phyloP scores from a whole-genome alignment of 2,329 filamentous ascomycete species.

The Neofusicoccum kwambonambiense region DNA sequence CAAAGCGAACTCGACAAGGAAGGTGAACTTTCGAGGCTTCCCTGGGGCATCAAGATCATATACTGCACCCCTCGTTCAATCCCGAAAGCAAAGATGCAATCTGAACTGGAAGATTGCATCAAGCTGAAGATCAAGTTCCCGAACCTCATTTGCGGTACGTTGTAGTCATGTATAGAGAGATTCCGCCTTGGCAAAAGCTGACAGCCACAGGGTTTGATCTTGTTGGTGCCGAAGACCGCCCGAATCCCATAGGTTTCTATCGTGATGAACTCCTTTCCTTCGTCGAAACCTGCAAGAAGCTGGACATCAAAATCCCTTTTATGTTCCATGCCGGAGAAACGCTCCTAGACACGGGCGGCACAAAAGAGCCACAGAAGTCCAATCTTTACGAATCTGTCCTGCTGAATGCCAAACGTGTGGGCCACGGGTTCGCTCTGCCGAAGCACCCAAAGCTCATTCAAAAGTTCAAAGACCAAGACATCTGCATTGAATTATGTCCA shows the following conservation, averaged over 20 bases:
- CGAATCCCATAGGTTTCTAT: constrained; percentile 58
- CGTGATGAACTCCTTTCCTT: constrained; percentile 61
- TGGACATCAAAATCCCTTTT: constrained; percentile 63
- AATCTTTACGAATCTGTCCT: constrained; percentile 69
- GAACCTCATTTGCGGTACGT: constrained; percentile 62
- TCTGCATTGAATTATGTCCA: constrained; percentile 74
- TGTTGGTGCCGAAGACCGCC: constrained; percentile 64
- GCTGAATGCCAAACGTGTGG: constrained; percentile 66
- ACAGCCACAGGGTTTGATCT: constrained; percentile 61
- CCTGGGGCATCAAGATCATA: constrained; percentile 65
- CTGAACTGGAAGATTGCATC: constrained; percentile 61
- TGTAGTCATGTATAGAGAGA: no score
- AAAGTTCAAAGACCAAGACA: constrained; percentile 56
- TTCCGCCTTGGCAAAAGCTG: background rate
- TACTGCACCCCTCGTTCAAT: constrained; percentile 70
- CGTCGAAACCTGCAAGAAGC: constrained; percentile 48
- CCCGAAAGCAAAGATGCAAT: constrained; percentile 45
- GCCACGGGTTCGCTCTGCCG: constrained; percentile 69
- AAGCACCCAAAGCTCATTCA: constrained; percentile 67
- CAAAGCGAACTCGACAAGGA: constrained; percentile 38
- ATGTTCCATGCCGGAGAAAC: constrained; percentile 78
- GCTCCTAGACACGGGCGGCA: constrained; percentile 60
- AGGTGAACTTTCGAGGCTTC: constrained; percentile 48
- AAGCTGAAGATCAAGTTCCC: constrained; percentile 58
- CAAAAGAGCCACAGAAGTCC: constrained; percentile 55